Conservation (phyloP, 208 protist species). For the Trypanosoma boissoni region DNA sequence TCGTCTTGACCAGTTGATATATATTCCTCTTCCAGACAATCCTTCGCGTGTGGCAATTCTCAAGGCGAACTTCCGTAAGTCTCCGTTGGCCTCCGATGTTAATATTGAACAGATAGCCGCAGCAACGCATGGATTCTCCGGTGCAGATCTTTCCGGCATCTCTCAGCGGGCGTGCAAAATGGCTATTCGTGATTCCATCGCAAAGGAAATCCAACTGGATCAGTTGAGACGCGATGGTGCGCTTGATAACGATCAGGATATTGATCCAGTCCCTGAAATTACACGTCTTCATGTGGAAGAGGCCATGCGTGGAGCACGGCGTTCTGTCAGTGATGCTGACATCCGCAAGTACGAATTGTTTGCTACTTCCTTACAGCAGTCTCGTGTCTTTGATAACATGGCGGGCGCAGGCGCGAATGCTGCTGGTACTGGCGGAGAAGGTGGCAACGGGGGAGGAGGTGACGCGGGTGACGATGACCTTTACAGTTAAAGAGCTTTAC, state of each 20-base stretch:
- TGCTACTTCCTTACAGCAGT: conserved; percentile 79
- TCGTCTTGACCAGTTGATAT: conserved; percentile 96
- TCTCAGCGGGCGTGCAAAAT: conserved; percentile 92
- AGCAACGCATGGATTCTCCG: conserved; percentile 98
- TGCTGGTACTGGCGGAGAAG: too few species aligned
- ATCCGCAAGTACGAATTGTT: conserved; percentile 94
- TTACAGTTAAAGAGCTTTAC: conserved; percentile 22
- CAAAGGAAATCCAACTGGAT: conserved; percentile 83
- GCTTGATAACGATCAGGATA: conserved; percentile 65
- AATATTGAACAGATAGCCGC: conserved; percentile 96
- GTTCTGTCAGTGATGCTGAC: conserved; percentile 92
- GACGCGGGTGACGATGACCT: conserved; percentile 27
- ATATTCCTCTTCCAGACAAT: conserved; percentile 99
- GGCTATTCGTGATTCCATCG: conserved; percentile 91
- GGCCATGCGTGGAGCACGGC: conserved; percentile 85
- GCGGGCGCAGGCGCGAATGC: conserved; percentile 14
- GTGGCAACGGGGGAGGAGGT: conserved; percentile 10
- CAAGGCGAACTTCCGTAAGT: conserved; percentile 97
- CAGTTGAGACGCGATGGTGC: conserved; percentile 51
- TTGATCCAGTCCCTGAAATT: conserved; percentile 90
- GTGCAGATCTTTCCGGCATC: conserved; percentile 97
- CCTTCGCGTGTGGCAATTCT: conserved; percentile 96
- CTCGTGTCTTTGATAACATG: conserved; percentile 54
- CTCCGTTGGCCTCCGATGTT: conserved; percentile 95
- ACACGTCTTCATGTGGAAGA: conserved; percentile 90